Evolutionary conservation across 2,329 filamentous ascomycete species (phyloP), one percentile per base, ranked within the genome.

Genomic region (Acarospora socialis): DNA sequence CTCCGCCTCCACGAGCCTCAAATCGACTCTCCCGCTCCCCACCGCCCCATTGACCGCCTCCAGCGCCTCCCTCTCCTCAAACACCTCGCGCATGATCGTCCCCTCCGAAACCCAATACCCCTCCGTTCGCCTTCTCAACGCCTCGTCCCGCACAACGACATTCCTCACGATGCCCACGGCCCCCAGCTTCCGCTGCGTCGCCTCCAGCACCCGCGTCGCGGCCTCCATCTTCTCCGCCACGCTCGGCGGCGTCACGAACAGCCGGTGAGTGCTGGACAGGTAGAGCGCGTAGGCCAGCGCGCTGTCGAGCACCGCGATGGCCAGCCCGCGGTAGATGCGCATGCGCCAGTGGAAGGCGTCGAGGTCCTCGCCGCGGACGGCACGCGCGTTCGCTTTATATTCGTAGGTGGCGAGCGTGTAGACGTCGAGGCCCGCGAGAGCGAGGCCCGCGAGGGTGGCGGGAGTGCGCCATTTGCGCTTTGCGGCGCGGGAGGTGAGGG

Each of bases 21-120:
- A 36, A 45, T 61, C 54, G 13, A 63, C 45, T 3, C 51, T 52
- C 24, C 53, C 55, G 16, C 21, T 44, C 43, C 24, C 79, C 68
- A 92, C 78, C 15, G 81, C 73, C 31, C 68, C 61, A 5, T 73
- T 77, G 59, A 94, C 82, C 26, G 77, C 76, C 7, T 64, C 60
- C 34, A 59, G 54, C 15, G 64, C 61, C 41, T 63, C 59, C 36
- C 61, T 56, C 76, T 92, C 93, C 52, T 93, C 92, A 34, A 67
- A 71, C 36, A 77, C 68, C 45, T 84, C 76, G 61, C 82, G 75
- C 65, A 83, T 74, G 16, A 78, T 67, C 28, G 65, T 56, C 5
- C 69, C 73, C 55, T 92, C 83, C 41, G 76, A 72, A 3, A 61
- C 57, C 87, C 87, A 95, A 56, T 94, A 94, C 10, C 63, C 66